A percentile compares a stretch with the other conserved stretches of the same genome.
Evolutionary conservation across 2,329 filamentous ascomycete species (phyloP).

Genomic region (Macrophomina pseudophaseolina): DNA sequence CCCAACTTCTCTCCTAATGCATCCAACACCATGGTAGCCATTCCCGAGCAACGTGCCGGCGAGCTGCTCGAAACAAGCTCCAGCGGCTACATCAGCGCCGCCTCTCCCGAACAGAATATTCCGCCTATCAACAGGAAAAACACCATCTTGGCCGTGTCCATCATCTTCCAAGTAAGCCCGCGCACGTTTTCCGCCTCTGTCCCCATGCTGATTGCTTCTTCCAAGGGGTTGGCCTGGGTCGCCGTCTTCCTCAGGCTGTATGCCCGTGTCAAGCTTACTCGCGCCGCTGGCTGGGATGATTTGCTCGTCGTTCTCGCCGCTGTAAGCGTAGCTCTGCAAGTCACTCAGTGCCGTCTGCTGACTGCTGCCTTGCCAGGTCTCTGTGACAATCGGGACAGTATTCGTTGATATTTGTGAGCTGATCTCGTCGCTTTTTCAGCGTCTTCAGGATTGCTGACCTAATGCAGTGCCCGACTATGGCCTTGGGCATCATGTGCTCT

Average conservation of each 20-base stretch:
- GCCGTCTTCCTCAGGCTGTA: conserved; percentile 40
- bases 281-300: conserved; percentile 44
- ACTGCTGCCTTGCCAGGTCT: conserved; percentile 29
- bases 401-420: conserved; percentile 41
- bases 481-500: conserved; percentile 40
- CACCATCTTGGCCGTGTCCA: conserved; percentile 15
- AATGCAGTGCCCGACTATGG: conserved; percentile 41
- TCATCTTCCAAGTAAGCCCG: conserved; percentile 10
- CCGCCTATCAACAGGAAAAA: conserved; percentile 9
- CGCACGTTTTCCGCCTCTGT: no score
- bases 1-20: neutral
- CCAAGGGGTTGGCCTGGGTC: conserved; percentile 35
- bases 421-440: neutral
- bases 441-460: conserved; percentile 6
- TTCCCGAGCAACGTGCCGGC: neutral
- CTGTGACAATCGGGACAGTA: conserved; percentile 35
- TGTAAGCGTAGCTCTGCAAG: conserved; percentile 24
- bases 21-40: conserved; percentile 3
- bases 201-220: neutral
- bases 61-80: neutral
- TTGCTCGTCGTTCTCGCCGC: conserved; percentile 39
- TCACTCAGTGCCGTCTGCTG: neutral
- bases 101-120: neutral
- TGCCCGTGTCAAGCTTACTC: conserved; percentile 35
- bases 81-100: neutral